Evolutionary conservation across 495 filamentous ascomycete genomes (phyloP).

Genomic region (Sordaria brevicollis): DNA sequence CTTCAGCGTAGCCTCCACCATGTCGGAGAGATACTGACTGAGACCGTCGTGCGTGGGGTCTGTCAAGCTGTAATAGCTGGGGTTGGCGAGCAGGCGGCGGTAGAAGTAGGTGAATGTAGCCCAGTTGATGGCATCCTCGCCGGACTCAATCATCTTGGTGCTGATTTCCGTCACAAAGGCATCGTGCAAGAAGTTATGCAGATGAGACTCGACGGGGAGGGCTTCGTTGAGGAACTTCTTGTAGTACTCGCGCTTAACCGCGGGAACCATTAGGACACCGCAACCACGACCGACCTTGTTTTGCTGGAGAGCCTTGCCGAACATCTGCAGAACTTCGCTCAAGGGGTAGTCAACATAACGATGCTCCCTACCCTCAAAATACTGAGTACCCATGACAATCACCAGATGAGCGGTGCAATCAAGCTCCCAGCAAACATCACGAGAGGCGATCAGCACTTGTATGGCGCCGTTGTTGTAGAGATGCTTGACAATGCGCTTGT

Average conservation of each 20-base stretch:
- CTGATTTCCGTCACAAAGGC: slow-evolving; percentile 95
- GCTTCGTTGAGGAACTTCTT: slow-evolving; percentile 98
- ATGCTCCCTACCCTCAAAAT: slow-evolving; percentile 93
- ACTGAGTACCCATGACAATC: slow-evolving; percentile 97
- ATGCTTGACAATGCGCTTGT: slow-evolving; percentile 88
- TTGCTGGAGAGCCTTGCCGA: slow-evolving; percentile 79
- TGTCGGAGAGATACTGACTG: slow-evolving; percentile 87
- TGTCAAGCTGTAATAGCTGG: slow-evolving; percentile 86
- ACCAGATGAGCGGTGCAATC: slow-evolving; percentile 81
- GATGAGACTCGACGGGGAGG: slow-evolving; percentile 86
- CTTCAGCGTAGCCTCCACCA: slow-evolving; percentile 86
- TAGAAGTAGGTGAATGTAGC: slow-evolving; percentile 98
- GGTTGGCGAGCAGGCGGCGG: slow-evolving; percentile 89
- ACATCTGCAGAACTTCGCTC: slow-evolving; percentile 99
- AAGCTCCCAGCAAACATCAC: slow-evolving; percentile 95
- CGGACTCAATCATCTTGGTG: slow-evolving; percentile 84
- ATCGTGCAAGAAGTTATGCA: slow-evolving; percentile 85
- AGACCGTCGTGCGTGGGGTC: slow-evolving; percentile 88
- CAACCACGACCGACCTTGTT: slow-evolving; percentile 67
- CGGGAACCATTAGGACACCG: slow-evolving; percentile 89
- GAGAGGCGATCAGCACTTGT: slow-evolving; percentile 84
- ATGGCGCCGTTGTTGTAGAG: slow-evolving; percentile 87
- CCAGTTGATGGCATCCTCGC: slow-evolving; percentile 97
- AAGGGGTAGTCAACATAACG: slow-evolving; percentile 95
- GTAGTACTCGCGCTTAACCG: slow-evolving; percentile 93